Conservation (phyloP, 352 stramenopile genomes). For the Pythium apleroticum region DNA sequence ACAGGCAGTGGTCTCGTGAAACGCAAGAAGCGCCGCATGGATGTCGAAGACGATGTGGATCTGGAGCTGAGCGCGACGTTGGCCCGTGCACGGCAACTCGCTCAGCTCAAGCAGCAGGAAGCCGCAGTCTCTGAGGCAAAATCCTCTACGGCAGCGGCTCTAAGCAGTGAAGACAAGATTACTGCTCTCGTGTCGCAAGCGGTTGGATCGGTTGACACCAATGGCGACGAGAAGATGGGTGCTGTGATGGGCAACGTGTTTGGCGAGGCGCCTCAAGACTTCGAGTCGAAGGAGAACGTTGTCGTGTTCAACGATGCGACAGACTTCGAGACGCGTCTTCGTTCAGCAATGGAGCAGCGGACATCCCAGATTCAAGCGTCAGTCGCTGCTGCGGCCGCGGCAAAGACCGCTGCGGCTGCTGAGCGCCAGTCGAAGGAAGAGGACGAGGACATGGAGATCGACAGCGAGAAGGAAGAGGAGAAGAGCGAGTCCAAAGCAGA, state of each 20-base stretch:
- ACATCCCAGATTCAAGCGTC: conserved; percentile 45
- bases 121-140: not conserved
- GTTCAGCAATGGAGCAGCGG: conserved; percentile 75
- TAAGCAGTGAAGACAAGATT: conserved; percentile 58
- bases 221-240: conserved; percentile 26
- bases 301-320: conserved; percentile 87
- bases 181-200: conserved; percentile 53
- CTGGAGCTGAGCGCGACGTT: conserved; percentile 78
- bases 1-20: conserved; percentile 20
- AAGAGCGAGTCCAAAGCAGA: conserved; percentile 27
- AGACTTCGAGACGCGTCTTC: conserved; percentile 77
- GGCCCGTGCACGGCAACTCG: conserved; percentile 56
- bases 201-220: conserved; percentile 27
- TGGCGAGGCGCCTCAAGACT: conserved; percentile 41
- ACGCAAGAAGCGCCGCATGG: conserved; percentile 45
- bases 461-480: conserved; percentile 37
- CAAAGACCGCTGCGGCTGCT: not conserved
- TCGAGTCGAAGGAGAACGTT: conserved; percentile 33
- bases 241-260: conserved; percentile 40
- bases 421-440: not conserved
- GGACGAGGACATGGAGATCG: conserved; percentile 27
- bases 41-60: conserved; percentile 62
- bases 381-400: conserved; percentile 2
- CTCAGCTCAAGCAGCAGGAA: conserved; percentile 39
- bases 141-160: not conserved